Evolutionary conservation across 768 basidiomycete genomes (phyloP), one percentile per base, ranked within the genome.

Genomic region (Gautieria morchelliformis): DNA sequence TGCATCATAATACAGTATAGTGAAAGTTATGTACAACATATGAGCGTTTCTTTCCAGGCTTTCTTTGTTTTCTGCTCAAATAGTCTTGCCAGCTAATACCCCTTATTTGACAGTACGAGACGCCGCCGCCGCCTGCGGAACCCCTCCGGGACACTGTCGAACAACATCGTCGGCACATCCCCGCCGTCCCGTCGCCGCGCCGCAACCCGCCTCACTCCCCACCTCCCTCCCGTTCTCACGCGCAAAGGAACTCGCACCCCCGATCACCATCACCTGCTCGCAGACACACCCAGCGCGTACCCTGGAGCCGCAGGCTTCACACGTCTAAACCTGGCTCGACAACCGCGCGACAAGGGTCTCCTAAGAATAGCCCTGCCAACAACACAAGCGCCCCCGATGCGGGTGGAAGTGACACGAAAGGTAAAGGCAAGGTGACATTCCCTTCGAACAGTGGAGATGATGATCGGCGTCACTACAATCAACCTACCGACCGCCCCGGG

Each of bases 31-130:
- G 27, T 5, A 27, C 2, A 27, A 27, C 27, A 27, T 27, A 2
- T 27, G 27, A 5, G 27, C 27, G 27, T 27, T 27, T 49, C 44
- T 27, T 17, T 20, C 55, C 15, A 5, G 19, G 22, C 42, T 53
- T n/a, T 48, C 50, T 37, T 30, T 44, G 40, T 56, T 56, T 61
- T 53, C 58, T 64, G 32, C 3, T 51, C n/a, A n/a, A 17, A 10
- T n/a, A 14, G 35, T 11, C n/a, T 27, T 14, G 45, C n/a, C 24
- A 46, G 24, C 45, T 19, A 17, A 46, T 46, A 15, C 1, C 50
- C 58, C 32, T 15, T 53, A 8, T 58, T 30, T 19, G 19, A 24
- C 63, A 89, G 85, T 89, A 89, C 63, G 84, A 87, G 63, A 63
- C 64, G 1, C 77, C 82, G 9, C 60, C 69, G 22, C 72, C 76